Percentiles rank a stretch among this genome's conserved stretches.
Evolutionary conservation across 148 eudicot species (phyloP).

Genomic region (Mesembryanthemum crystallinum): DNA sequence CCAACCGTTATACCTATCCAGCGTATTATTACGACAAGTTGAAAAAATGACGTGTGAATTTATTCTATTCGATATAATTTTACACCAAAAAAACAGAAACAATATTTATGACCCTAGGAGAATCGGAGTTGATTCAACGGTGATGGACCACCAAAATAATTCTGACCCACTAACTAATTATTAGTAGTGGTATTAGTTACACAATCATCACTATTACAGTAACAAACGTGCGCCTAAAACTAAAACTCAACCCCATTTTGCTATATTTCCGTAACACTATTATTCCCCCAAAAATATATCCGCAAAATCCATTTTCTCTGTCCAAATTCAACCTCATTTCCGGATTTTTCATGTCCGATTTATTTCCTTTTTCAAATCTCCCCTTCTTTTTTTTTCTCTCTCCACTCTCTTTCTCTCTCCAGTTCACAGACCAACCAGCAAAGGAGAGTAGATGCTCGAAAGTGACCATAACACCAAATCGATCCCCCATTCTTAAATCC

Average conservation of each 20-base stretch:
- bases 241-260: no score
- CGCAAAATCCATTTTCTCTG: not conserved
- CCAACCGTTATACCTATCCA: no score
- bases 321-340: not conserved
- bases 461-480: slow-evolving; percentile 19
- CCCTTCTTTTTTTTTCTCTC: not conserved
- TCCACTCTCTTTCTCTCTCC: not conserved
- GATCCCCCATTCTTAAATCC: slow-evolving; percentile 4
- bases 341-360: slow-evolving; percentile 11
- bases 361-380: not conserved
- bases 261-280: slow-evolving; percentile 3
- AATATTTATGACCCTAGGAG: no score
- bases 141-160: no score
- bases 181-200: not conserved
- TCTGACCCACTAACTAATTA: no score
- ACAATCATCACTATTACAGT: not conserved
- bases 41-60: no score
- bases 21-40: no score
- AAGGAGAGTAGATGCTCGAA: slow-evolving; percentile 25
- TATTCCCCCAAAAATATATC: not conserved
- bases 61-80: no score
- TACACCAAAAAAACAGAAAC: no score
- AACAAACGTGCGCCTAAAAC: not conserved
- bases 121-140: no score
- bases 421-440: slow-evolving; percentile 2